phyloP scores from a whole-genome alignment of 257 asterid genomes.

The Fraxinus quadrangulata region DNA sequence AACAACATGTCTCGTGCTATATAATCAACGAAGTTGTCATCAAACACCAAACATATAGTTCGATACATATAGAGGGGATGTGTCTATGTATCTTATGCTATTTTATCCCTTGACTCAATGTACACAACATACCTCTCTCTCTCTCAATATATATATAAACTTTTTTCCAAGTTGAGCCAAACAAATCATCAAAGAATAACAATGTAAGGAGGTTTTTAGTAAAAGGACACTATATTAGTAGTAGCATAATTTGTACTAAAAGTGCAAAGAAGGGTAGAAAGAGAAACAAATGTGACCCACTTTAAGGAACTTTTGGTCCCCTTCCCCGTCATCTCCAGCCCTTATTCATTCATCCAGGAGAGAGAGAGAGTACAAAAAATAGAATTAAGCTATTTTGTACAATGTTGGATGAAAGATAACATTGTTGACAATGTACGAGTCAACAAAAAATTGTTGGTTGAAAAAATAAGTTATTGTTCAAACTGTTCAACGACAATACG shows the following conservation, averaged over 20 bases:
- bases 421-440: too few species aligned
- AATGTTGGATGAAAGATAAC: too few species aligned
- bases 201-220: background rate
- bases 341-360: conserved; percentile 12
- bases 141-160: too few species aligned
- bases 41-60: too few species aligned
- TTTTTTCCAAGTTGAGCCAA: background rate
- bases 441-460: too few species aligned
- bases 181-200: background rate
- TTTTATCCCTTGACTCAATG: conserved; percentile 65
- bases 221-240: background rate
- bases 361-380: background rate
- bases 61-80: background rate
- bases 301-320: conserved; percentile 32
- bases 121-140: background rate
- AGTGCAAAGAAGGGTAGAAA: background rate
- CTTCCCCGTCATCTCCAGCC: conserved; percentile 33
- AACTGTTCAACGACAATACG: too few species aligned
- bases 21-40: too few species aligned
- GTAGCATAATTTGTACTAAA: background rate
- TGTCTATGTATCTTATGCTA: too few species aligned
- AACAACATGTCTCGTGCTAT: too few species aligned
- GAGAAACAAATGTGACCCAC: conserved; percentile 38
- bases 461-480: too few species aligned
- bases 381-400: too few species aligned